Evolutionary conservation across 768 basidiomycete genomes (phyloP), one percentile per base, ranked within the genome.

Genomic region (Phylloporus sp.): DNA sequence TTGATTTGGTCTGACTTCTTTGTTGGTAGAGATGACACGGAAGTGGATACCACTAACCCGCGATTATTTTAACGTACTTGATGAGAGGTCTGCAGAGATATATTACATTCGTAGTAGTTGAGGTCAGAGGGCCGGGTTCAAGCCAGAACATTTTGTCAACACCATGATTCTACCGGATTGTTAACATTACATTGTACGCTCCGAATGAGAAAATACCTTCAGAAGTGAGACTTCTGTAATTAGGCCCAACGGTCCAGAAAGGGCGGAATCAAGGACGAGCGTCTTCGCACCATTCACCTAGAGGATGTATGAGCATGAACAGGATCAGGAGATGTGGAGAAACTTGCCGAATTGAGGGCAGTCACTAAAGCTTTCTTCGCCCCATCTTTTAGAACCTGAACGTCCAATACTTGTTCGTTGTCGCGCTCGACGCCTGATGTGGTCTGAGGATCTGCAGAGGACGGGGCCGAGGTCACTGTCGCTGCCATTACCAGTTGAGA

Each of bases 71-170:
- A 65, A 94, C 84, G 66, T 85, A 82, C 54, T 80, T 86, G 54
- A 97, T 89, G 60, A 80, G 78, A 3, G 95, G 93, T 28, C 94
- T 80, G 68, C 91, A 95, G 9, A 99, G 80, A 71, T 97, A 99
- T 18, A 99, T 82, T 52, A 98, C 83, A 60, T 95, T 95, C 29
- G 88, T 80, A 6, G 95, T 94, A 4, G 83, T 79, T 3, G 91
- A 87, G 12, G 82, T 78, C 41, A 98, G 72, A 9, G 91, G 85
- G 16, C 95, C 95, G 11, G 86, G 70, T 70, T 98, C 97, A 22
- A 99, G 82, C 95, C 97, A 99, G 73, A 95, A 97, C 91, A 99
- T 95, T 76, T 97, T 97, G 74, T 97, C 95, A 4, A 99, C 92
- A 6, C 93, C 95, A 83, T 98, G 95, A 65, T 98, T 90, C 95